A percentile compares a stretch with the other conserved stretches of the same genome.
Conservation (phyloP, 225 moss, liverwort and hornwort species). For the Climacium dendroides region DNA sequence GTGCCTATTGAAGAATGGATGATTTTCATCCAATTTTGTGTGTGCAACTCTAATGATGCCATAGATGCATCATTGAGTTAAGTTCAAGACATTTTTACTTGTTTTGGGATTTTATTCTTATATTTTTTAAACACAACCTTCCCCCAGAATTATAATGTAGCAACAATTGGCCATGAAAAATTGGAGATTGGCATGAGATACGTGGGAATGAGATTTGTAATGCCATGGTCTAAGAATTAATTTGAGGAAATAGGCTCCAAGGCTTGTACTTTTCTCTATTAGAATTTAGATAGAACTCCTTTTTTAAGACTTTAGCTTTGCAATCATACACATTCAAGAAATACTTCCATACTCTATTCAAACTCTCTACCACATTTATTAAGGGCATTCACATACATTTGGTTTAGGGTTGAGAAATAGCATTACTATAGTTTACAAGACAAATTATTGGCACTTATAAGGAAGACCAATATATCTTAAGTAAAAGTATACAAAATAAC, state of each 20-base stretch:
- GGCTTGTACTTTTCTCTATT: not conserved
- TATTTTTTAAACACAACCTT: not conserved
- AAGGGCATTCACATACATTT: not conserved
- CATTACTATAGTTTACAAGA: not conserved
- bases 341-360: not conserved
- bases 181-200: not conserved
- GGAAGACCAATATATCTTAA: not conserved
- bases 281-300: not conserved
- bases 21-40: not conserved
- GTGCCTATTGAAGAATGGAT: not conserved
- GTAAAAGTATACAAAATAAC: not conserved
- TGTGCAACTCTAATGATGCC: not conserved
- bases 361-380: no score
- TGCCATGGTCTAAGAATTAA: rapidly evolving
- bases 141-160: not conserved
- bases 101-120: not conserved
- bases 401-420: not conserved
- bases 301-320: not conserved
- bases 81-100: not conserved
- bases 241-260: not conserved
- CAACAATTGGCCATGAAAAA: not conserved
- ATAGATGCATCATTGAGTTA: not conserved
- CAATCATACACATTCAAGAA: not conserved
- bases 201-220: not conserved
- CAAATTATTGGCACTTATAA: not conserved